Evolutionary conservation across 768 basidiomycete genomes (phyloP).

Genomic region (Mycena maculata): DNA sequence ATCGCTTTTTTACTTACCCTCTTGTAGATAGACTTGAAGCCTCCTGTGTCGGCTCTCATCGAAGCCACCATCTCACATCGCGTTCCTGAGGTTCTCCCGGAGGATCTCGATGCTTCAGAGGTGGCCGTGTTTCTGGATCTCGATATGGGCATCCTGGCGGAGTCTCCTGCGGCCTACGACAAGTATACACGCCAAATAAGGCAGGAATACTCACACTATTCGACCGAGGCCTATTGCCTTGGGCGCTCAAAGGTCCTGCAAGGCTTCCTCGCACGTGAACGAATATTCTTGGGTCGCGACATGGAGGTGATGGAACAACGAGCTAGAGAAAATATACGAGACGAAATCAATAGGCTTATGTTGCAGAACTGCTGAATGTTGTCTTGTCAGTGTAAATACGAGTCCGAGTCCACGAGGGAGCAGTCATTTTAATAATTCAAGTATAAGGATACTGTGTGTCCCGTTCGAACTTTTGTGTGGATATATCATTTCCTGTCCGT

Average conservation of each 20-base stretch:
- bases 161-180: slow-evolving; percentile 16
- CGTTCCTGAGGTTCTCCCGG: slow-evolving; percentile 22
- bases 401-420: no score
- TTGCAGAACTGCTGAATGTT: no score
- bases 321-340: slow-evolving; percentile 29
- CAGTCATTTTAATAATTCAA: no score
- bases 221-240: slow-evolving; percentile 23
- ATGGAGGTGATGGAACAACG: slow-evolving; percentile 26
- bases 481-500: not conserved
- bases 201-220: slow-evolving; percentile 30
- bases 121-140: slow-evolving; percentile 32
- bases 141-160: slow-evolving; percentile 35
- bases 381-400: no score
- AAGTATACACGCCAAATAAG: slow-evolving; percentile 29
- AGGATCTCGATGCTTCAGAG: slow-evolving; percentile 7
- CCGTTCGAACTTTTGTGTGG: no score
- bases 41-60: slow-evolving; percentile 31
- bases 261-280: slow-evolving; percentile 25
- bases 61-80: slow-evolving; percentile 30
- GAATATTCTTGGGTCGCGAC: slow-evolving; percentile 27
- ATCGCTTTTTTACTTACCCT: not conserved
- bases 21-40: slow-evolving; percentile 12
- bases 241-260: slow-evolving; percentile 33
- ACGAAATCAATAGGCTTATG: slow-evolving; percentile 24
- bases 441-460: no score